A percentile compares a stretch with the other conserved stretches of the same genome.
Evolutionary conservation across 1,284 basidiomycete genomes (phyloP).

Genomic region (Tilletia caries): DNA sequence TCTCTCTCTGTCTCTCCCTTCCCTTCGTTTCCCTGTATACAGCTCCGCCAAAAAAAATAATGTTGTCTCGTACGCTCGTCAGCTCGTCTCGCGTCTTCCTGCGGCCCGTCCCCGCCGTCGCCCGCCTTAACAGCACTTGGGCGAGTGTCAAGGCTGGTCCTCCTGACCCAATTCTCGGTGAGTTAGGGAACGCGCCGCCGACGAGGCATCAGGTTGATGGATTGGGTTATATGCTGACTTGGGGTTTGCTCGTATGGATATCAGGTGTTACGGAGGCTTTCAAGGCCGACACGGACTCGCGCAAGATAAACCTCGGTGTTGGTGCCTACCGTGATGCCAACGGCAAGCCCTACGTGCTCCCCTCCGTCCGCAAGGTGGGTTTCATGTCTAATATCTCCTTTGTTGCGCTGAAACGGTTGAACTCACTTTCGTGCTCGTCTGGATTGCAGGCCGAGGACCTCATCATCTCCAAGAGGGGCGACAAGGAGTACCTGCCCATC

Average conservation of each 20-base stretch:
- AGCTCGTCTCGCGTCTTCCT: conserved; percentile 10
- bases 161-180: conserved; percentile 89
- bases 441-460: conserved; percentile 71
- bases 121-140: conserved; percentile 67
- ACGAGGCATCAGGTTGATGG: neutral
- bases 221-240: neutral
- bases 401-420: neutral
- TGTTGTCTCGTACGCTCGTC: conserved; percentile 5
- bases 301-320: conserved; percentile 93
- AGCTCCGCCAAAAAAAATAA: neutral
- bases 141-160: conserved; percentile 78
- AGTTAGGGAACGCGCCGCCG: conserved; percentile 36
- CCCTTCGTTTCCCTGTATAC: no score
- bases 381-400: neutral
- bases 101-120: conserved; percentile 10
- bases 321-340: conserved; percentile 80
- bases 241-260: neutral
- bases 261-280: conserved; percentile 85
- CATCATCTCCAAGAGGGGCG: conserved; percentile 67
- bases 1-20: no score
- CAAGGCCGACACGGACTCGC: conserved; percentile 75
- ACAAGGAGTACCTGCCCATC: conserved; percentile 99
- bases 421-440: neutral
- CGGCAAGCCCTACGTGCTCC: conserved; percentile 92
- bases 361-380: conserved; percentile 77